phyloP scores from a whole-genome alignment of 2,329 filamentous ascomycete species.

The Coleophoma crateriformis region DNA sequence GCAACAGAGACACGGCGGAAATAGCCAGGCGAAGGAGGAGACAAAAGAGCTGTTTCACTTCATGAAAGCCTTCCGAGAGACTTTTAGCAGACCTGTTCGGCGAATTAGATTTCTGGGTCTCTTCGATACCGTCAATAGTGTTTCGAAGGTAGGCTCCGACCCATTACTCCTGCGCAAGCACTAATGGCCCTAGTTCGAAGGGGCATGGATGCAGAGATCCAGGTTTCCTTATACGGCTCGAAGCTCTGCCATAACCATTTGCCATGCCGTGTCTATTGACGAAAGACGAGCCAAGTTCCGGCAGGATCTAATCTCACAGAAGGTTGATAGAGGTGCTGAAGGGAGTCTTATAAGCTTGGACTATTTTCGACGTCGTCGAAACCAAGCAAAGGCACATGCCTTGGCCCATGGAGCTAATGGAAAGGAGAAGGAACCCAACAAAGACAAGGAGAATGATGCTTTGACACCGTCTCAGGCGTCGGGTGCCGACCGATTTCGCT shows the following conservation, averaged over 20 bases:
- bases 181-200: not conserved
- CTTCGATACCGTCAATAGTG: slow-evolving; percentile 79
- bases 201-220: slow-evolving; percentile 42
- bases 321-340: not conserved
- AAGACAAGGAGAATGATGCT: not conserved
- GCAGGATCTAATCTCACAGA: not conserved
- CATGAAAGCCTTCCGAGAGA: slow-evolving; percentile 76
- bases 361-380: not conserved
- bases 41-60: slow-evolving; percentile 63
- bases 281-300: not conserved
- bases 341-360: not conserved
- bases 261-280: not conserved
- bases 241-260: not conserved
- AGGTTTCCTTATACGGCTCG: not conserved
- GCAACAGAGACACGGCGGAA: slow-evolving; percentile 43
- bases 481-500: not conserved
- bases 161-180: not conserved
- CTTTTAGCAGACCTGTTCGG: slow-evolving; percentile 70
- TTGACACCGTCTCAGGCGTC: too few species aligned
- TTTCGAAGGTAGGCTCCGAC: slow-evolving; percentile 41
- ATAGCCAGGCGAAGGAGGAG: slow-evolving; percentile 35
- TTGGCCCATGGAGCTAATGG: not conserved
- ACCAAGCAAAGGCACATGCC: not conserved
- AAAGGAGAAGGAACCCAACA: not conserved
- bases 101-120: slow-evolving; percentile 72